These are phyloP conservation scores for Raddia distichophylla DNA, from an alignment of 176 grass and related monocot species.

Conservation along the genomic window DNA sequence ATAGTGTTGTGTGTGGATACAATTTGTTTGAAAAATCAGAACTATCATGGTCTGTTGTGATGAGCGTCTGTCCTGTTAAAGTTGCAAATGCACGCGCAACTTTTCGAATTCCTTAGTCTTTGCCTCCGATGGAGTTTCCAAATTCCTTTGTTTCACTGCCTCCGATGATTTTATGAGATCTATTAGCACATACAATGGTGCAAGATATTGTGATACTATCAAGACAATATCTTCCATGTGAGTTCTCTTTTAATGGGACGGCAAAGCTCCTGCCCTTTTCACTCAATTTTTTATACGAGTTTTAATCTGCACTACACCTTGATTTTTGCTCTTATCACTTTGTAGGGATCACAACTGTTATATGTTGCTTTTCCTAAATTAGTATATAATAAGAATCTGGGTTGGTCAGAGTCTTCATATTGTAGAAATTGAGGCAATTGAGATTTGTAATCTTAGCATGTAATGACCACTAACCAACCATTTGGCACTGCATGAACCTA, in stretches of 20 bases:
- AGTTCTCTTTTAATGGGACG: too few relatives aligned
- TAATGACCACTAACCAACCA: background rate
- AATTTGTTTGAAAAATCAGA: background rate
- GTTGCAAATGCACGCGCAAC: slow-evolving; percentile 6
- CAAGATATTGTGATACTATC: too few relatives aligned
- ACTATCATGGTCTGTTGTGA: background rate
- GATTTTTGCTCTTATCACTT: background rate
- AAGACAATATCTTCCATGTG: background rate
- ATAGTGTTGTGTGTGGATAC: background rate
- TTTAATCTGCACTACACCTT: background rate
- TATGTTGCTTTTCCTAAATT: slow-evolving; percentile 8
- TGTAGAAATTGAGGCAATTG: background rate
- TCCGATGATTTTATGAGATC: slow-evolving; percentile 6
- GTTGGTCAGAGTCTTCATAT: background rate
- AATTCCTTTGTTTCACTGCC: background rate
- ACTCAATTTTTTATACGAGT: background rate
- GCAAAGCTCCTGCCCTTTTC: too few relatives aligned
- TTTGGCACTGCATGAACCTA: background rate
- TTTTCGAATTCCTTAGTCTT: background rate
- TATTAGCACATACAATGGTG: background rate
- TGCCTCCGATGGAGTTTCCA: background rate
- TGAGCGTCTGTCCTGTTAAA: background rate
- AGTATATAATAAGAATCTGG: background rate
- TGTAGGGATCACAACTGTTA: slow-evolving; percentile 8
- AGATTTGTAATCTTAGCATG: background rate